A percentile compares a stretch with the other conserved stretches of the same genome.
Evolutionary conservation across 768 basidiomycete genomes (phyloP).

Genomic region (Pleurotus eryngii): DNA sequence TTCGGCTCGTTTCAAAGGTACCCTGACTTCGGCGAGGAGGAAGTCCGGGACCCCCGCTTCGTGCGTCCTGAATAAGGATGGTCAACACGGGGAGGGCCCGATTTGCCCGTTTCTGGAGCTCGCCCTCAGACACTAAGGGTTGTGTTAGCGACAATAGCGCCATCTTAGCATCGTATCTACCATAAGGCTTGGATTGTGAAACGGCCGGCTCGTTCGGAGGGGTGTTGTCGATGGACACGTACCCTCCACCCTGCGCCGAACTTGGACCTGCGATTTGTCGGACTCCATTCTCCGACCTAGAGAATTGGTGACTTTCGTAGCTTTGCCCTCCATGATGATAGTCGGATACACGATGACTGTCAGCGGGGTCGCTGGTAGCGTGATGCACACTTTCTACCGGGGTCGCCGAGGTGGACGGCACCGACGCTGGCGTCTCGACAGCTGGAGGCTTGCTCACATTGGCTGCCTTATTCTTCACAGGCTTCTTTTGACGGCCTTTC

Average conservation of each 20-base stretch:
- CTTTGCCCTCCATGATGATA: too few species aligned
- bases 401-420: too few species aligned
- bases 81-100: conserved; percentile 53
- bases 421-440: too few species aligned
- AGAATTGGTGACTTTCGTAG: too few species aligned
- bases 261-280: background rate
- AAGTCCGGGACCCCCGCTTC: conserved; percentile 49
- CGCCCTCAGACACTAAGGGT: background rate
- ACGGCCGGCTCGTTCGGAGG: background rate
- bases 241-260: background rate
- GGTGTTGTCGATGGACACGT: background rate
- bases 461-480: background rate
- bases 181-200: background rate
- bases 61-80: conserved; percentile 60
- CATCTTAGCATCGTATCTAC: background rate
- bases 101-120: conserved; percentile 10
- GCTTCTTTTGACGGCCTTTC: background rate
- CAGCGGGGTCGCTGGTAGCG: too few species aligned
- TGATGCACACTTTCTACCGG: too few species aligned
- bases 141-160: background rate
- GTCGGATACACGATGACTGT: too few species aligned
- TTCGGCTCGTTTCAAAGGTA: conserved; percentile 49
- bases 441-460: too few species aligned
- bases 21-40: conserved; percentile 63
- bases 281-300: too few species aligned